phyloP scores from a whole-genome alignment of 495 filamentous ascomycete species.

The Massariosphaeria phaeospora region DNA sequence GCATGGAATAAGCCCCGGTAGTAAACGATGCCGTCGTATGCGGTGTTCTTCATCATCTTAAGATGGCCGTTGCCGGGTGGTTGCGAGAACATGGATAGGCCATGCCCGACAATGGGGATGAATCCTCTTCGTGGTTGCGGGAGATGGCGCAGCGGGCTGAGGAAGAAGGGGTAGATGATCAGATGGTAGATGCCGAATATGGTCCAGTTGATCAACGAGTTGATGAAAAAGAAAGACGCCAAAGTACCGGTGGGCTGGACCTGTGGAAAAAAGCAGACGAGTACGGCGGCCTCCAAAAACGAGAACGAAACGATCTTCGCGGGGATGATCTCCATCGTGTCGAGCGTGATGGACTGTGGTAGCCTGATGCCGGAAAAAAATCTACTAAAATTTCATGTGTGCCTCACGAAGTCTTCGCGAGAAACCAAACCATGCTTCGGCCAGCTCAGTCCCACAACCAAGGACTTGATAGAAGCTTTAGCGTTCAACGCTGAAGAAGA shows the following conservation, averaged over 20 bases:
- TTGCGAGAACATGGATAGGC: slow-evolving; percentile 22
- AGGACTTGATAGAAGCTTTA: no score
- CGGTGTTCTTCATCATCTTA: slow-evolving; percentile 27
- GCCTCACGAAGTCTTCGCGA: no score
- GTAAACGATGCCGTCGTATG: slow-evolving; percentile 36
- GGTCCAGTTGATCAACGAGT: slow-evolving; percentile 9
- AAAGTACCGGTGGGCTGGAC: not conserved
- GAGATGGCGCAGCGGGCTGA: slow-evolving; percentile 32
- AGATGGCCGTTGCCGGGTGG: slow-evolving; percentile 21
- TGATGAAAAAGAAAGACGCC: slow-evolving; percentile 8
- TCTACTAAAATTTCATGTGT: not conserved
- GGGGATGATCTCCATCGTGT: slow-evolving; percentile 4
- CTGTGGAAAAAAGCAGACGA: slow-evolving; percentile 11
- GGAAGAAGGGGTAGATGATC: slow-evolving; percentile 29
- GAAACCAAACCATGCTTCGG: no score
- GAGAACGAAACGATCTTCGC: slow-evolving; percentile 9
- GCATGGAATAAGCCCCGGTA: slow-evolving; percentile 33
- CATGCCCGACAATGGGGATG: slow-evolving; percentile 30
- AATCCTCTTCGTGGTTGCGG: slow-evolving; percentile 13
- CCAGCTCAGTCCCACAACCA: no score
- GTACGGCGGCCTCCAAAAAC: slow-evolving; percentile 9
- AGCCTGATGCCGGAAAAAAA: not conserved
- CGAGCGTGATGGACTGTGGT: not conserved
- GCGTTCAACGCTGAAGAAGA: no score
- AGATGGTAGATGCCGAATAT: slow-evolving; percentile 5